phyloP scores from a whole-genome alignment of 768 basidiomycete genomes.

The Hygrocybe coccinea region DNA sequence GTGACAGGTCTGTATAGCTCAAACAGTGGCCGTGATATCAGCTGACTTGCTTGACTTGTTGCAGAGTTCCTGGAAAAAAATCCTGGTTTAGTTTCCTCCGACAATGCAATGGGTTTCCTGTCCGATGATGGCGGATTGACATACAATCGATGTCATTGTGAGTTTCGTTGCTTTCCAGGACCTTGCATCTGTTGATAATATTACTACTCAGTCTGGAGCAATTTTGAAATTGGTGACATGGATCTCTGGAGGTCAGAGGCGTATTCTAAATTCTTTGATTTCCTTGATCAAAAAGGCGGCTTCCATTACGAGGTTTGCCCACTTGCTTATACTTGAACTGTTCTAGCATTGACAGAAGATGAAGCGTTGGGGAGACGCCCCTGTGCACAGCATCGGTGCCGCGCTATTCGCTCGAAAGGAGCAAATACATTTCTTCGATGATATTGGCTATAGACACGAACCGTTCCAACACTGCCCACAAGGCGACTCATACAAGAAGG shows the following conservation, averaged over 20 bases:
- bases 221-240: slow-evolving; percentile 86
- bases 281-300: slow-evolving; percentile 73
- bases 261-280: slow-evolving; percentile 79
- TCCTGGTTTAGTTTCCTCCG: slow-evolving; percentile 53
- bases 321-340: not conserved
- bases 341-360: not conserved
- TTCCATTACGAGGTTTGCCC: slow-evolving; percentile 77
- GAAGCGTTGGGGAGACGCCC: slow-evolving; percentile 91
- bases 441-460: slow-evolving; percentile 89
- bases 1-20: slow-evolving; percentile 51
- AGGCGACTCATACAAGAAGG: slow-evolving; percentile 65
- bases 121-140: slow-evolving; percentile 70
- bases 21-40: slow-evolving; percentile 8
- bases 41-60: slow-evolving; percentile 8
- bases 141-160: slow-evolving; percentile 76
- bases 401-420: slow-evolving; percentile 84
- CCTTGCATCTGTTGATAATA: not conserved
- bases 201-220: slow-evolving; percentile 72
- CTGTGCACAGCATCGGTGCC: slow-evolving; percentile 84
- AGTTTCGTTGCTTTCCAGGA: slow-evolving; percentile 16
- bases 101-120: slow-evolving; percentile 78
- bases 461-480: slow-evolving; percentile 92
- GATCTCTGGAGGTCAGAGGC: slow-evolving; percentile 81
- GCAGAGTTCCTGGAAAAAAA: slow-evolving; percentile 72
- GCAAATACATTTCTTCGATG: slow-evolving; percentile 91